Percentiles rank a stretch among this genome's conserved stretches.
Conservation (phyloP, 352 stramenopile species). For the Pythium periplocum region DNA sequence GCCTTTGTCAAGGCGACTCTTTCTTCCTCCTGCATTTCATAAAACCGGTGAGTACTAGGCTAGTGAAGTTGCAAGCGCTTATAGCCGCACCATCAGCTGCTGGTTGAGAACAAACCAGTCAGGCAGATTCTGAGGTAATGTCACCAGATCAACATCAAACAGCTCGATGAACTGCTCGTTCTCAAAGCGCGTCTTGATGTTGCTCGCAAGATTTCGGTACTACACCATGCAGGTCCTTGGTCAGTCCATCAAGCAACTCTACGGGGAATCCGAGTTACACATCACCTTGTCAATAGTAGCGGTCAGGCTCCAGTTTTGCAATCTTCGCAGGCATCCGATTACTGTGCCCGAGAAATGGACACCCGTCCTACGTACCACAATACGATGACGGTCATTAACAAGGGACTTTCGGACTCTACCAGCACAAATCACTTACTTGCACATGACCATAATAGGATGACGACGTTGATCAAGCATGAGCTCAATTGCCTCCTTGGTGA, state of each 20-base stretch:
- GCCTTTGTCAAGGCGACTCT: conserved; percentile 56
- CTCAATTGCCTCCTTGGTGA: conserved; percentile 85
- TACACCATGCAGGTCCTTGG: conserved; percentile 10
- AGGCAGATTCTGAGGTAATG: conserved; percentile 67
- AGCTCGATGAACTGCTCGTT: conserved; percentile 89
- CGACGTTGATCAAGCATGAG: conserved; percentile 73
- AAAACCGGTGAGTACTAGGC: neutral
- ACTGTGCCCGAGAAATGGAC: conserved; percentile 74
- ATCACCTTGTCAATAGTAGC: conserved; percentile 82
- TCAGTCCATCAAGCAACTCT: conserved; percentile 1
- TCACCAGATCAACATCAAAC: conserved; percentile 84
- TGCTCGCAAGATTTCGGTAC: conserved; percentile 85
- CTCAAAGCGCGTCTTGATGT: conserved; percentile 82
- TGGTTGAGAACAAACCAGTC: conserved; percentile 82
- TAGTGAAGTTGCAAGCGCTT: too few species aligned
- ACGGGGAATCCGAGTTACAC: neutral
- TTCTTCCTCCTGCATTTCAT: conserved; percentile 55
- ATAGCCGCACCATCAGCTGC: conserved; percentile 50
- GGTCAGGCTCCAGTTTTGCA: conserved; percentile 86
- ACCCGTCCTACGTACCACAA: conserved; percentile 33
- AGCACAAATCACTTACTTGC: conserved; percentile 52
- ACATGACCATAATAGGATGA: conserved; percentile 84
- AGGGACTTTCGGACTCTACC: too few species aligned
- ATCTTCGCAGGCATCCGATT: conserved; percentile 72
- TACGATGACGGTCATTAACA: too few species aligned